phyloP scores from a whole-genome alignment of 1,284 basidiomycete genomes.

The Sanghuangporus sanghuang region DNA sequence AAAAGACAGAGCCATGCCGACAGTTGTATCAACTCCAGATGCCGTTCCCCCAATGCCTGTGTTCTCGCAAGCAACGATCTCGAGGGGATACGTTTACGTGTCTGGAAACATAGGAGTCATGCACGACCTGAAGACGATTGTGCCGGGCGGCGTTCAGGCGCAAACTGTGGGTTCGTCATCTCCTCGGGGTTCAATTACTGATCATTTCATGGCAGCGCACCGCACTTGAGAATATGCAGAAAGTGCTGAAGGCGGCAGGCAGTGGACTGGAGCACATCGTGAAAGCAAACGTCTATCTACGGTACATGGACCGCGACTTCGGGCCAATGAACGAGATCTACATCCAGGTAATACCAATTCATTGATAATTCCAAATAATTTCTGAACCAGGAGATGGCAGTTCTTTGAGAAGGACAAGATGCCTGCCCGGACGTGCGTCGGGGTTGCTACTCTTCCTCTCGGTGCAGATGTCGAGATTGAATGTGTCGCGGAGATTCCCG shows the following conservation, averaged over 20 bases:
- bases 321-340: slow-evolving; percentile 50
- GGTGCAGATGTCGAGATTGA: slow-evolving; percentile 65
- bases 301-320: slow-evolving; percentile 47
- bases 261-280: slow-evolving; percentile 52
- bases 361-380: neutral
- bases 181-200: neutral
- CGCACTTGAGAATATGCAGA: slow-evolving; percentile 53
- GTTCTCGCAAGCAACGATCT: slow-evolving; percentile 44
- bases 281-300: slow-evolving; percentile 59
- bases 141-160: slow-evolving; percentile 46
- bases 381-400: slow-evolving; percentile 26
- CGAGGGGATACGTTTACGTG: slow-evolving; percentile 47
- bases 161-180: slow-evolving; percentile 41
- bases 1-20: slow-evolving; percentile 5
- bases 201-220: slow-evolving; percentile 33
- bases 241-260: slow-evolving; percentile 56
- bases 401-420: slow-evolving; percentile 46
- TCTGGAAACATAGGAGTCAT: slow-evolving; percentile 57
- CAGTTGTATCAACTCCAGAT: slow-evolving; percentile 26
- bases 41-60: slow-evolving; percentile 25
- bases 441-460: slow-evolving; percentile 53
- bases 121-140: slow-evolving; percentile 39
- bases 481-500: slow-evolving; percentile 47
- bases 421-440: slow-evolving; percentile 63
- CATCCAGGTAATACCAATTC: slow-evolving; percentile 31